Evolutionary conservation across 2,329 filamentous ascomycete genomes (phyloP).

Genomic region (Sphaerulina populicola): DNA sequence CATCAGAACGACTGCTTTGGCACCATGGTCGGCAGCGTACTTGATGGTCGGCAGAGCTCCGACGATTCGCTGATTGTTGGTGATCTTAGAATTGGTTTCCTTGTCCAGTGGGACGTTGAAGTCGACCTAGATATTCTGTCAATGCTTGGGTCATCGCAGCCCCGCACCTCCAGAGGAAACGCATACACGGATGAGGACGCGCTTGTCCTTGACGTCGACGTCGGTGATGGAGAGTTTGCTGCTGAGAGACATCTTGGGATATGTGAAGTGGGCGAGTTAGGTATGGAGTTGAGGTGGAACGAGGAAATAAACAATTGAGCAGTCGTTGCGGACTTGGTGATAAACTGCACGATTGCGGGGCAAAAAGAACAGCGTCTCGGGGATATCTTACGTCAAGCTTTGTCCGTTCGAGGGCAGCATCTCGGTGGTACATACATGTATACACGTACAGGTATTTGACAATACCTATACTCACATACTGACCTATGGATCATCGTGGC

Average conservation of each 20-base stretch:
- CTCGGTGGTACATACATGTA: too few species aligned
- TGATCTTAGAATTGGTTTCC: constrained; percentile 69
- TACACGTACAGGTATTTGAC: too few species aligned
- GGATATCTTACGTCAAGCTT: too few species aligned
- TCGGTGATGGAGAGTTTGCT: constrained; percentile 97
- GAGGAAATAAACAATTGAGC: neutral
- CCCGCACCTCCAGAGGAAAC: neutral
- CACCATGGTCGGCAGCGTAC: constrained; percentile 35
- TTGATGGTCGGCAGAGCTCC: constrained; percentile 56
- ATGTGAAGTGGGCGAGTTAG: neutral
- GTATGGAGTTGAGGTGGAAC: neutral
- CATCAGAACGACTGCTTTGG: constrained; percentile 79
- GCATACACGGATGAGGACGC: constrained; percentile 82
- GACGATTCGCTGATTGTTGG: constrained; percentile 97
- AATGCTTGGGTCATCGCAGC: neutral
- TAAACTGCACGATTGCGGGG: too few species aligned
- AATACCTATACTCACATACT: neutral
- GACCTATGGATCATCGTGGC: neutral
- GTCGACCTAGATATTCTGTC: constrained; percentile 61
- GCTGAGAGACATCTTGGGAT: constrained; percentile 77
- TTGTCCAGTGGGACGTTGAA: constrained; percentile 98
- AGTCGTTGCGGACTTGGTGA: neutral
- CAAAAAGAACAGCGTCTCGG: too few species aligned
- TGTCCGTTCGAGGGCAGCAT: too few species aligned
- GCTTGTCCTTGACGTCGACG: constrained; percentile 95